These are phyloP conservation scores for Zizania latifolia DNA, from an alignment of 176 grass and related monocot genomes.

Conservation along the genomic window DNA sequence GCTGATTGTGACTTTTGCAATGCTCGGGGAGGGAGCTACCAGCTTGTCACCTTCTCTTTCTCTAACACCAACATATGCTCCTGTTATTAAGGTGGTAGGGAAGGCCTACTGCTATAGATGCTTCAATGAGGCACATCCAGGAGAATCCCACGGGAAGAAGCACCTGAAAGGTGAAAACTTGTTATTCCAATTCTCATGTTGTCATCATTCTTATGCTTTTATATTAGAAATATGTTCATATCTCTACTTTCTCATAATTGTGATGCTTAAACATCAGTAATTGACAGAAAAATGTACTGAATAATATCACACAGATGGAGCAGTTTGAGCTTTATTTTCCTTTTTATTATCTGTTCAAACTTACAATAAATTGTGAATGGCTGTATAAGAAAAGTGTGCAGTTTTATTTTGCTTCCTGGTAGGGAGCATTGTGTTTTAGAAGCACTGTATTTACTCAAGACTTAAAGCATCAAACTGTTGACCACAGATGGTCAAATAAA, in stretches of 20 bases:
- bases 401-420: background rate
- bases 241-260: background rate
- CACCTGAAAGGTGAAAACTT: conserved; percentile 49
- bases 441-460: background rate
- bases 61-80: conserved; percentile 19
- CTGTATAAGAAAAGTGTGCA: background rate
- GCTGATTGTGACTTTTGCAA: background rate
- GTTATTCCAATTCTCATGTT: background rate
- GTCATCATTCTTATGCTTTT: background rate
- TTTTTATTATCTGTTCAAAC: background rate
- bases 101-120: conserved; percentile 73
- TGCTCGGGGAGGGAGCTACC: conserved; percentile 25
- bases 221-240: background rate
- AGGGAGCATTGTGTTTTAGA: background rate
- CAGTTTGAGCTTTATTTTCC: background rate
- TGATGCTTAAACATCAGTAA: background rate
- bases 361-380: background rate
- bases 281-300: background rate
- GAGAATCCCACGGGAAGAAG: conserved; percentile 49
- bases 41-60: conserved; percentile 29
- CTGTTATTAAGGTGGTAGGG: conserved; percentile 59
- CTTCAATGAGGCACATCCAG: conserved; percentile 41
- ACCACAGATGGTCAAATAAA: background rate
- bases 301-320: background rate
- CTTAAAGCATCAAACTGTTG: background rate